Conservation (phyloP, 139 green algal species). For the Coelastrella sp. region DNA sequence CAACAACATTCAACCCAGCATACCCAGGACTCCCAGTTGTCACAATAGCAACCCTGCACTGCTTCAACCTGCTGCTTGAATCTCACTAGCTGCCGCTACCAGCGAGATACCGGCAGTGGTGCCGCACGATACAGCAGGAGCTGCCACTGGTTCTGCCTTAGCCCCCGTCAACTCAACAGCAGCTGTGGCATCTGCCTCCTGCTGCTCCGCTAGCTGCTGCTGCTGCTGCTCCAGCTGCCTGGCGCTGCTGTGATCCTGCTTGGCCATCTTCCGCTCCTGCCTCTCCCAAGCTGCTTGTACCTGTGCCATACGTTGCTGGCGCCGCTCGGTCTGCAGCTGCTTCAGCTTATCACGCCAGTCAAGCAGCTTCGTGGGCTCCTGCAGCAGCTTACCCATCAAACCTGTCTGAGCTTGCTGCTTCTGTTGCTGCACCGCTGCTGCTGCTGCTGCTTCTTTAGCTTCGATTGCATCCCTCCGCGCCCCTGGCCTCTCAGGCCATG, state of each 20-base stretch:
- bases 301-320: slow-evolving; percentile 2
- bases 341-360: slow-evolving; percentile 41
- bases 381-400: slow-evolving; percentile 16
- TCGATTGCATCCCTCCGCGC: background rate
- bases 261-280: slow-evolving; percentile 9
- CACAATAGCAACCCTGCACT: no score
- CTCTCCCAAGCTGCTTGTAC: slow-evolving; percentile 15
- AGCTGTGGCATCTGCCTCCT: background rate
- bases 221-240: slow-evolving; percentile 11
- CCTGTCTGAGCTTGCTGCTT: background rate
- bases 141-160: background rate
- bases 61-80: no score
- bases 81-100: no score
- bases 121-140: background rate
- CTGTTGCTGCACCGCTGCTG: background rate
- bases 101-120: no score
- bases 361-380: slow-evolving; percentile 8
- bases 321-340: background rate
- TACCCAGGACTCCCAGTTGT: no score
- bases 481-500: slow-evolving; percentile 30
- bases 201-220: background rate
- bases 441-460: slow-evolving; percentile 8
- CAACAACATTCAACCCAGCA: no score
- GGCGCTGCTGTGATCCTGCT: background rate
- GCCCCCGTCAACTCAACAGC: background rate